Conservation (phyloP, 2,329 filamentous ascomycete genomes). For the Colletotrichum sublineola region DNA sequence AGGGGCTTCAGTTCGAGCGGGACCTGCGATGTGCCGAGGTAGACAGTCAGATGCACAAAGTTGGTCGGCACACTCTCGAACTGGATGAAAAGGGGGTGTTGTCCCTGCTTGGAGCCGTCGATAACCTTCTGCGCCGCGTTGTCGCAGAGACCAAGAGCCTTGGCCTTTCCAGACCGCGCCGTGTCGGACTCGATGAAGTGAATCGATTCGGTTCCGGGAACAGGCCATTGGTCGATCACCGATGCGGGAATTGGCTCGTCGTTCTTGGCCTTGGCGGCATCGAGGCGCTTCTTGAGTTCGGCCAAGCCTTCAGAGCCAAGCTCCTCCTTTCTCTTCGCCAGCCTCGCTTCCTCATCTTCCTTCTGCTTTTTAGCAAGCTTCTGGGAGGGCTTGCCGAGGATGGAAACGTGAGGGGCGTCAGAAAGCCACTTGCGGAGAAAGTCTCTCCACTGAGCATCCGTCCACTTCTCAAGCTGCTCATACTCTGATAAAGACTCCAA, state of each 20-base stretch:
- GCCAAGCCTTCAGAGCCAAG: conserved; percentile 87
- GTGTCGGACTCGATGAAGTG: conserved; percentile 93
- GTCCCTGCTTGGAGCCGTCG: conserved; percentile 72
- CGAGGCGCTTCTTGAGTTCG: conserved; percentile 79
- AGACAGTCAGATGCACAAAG: conserved; percentile 87
- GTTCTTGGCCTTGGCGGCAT: conserved; percentile 88
- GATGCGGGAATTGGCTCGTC: conserved; percentile 86
- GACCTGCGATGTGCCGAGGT: conserved; percentile 82
- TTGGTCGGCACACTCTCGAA: conserved; percentile 95
- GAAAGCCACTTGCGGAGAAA: conserved; percentile 88
- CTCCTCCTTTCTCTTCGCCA: conserved; percentile 82
- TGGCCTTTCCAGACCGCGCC: conserved; percentile 84
- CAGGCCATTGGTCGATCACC: conserved; percentile 83
- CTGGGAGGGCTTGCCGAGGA: conserved; percentile 88
- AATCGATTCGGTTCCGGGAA: conserved; percentile 90
- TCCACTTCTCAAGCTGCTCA: conserved; percentile 82
- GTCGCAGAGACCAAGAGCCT: conserved; percentile 74
- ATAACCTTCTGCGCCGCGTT: conserved; percentile 82
- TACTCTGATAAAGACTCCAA: conserved; percentile 70
- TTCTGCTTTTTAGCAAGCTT: conserved; percentile 86
- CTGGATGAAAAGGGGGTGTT: conserved; percentile 90
- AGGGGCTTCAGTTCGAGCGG: conserved; percentile 88
- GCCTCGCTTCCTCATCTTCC: conserved; percentile 80
- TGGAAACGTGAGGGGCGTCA: conserved; percentile 87
- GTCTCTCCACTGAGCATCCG: conserved; percentile 83